These are phyloP conservation scores for Zygosaccharomyces pseudorouxii DNA, from an alignment of 805 yeast genomes.

Conservation along the genomic window DNA sequence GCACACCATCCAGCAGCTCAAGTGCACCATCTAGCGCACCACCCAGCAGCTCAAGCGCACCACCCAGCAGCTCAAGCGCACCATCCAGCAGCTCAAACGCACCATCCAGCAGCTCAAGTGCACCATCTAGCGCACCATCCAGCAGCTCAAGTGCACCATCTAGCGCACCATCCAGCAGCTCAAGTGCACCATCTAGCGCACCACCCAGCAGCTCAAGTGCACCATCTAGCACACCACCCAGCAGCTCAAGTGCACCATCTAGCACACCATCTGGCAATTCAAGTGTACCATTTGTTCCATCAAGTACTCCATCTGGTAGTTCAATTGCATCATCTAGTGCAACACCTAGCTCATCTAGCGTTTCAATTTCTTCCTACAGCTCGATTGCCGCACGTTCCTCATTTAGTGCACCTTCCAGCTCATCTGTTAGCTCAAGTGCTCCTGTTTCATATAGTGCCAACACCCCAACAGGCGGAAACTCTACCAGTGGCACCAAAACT, in stretches of 20 bases:
- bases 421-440: too few relatives aligned
- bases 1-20: neutral
- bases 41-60: neutral
- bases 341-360: neutral
- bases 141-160: neutral
- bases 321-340: neutral
- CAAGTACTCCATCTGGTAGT: neutral
- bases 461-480: neutral
- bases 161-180: neutral
- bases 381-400: neutral
- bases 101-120: neutral
- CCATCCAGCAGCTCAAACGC: neutral
- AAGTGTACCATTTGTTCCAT: neutral
- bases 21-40: neutral
- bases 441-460: neutral
- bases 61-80: neutral
- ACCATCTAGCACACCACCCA: neutral
- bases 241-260: neutral
- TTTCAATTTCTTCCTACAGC: neutral
- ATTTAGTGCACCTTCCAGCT: neutral
- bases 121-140: neutral
- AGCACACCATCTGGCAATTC: conserved; percentile 1
- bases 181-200: neutral
- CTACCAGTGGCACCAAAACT: neutral
- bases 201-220: neutral